Percentiles rank a stretch among this genome's conserved stretches.
These are phyloP conservation scores for Paratrypanosoma confusum DNA, from an alignment of 208 protist genomes.

Conservation along the genomic window DNA sequence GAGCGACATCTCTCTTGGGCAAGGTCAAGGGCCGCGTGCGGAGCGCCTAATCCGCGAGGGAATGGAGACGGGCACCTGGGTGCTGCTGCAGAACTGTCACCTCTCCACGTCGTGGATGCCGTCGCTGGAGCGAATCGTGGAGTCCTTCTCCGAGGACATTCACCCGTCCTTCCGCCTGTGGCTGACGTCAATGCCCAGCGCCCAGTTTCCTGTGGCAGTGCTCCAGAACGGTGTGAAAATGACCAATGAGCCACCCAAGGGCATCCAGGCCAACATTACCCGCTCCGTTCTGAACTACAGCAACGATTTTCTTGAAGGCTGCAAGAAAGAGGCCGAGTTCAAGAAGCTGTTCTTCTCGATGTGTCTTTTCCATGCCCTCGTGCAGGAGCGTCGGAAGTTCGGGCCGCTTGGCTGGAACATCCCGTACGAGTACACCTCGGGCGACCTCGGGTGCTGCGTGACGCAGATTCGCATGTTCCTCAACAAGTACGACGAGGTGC, in stretches of 20 bases:
- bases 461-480: conserved; percentile 93
- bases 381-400: conserved; percentile 98
- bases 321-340: conserved; percentile 80
- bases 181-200: conserved; percentile 97
- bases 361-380: conserved; percentile 96
- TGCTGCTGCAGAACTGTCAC: conserved; percentile 98
- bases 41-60: conserved; percentile 90
- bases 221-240: conserved; percentile 98
- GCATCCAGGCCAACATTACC: conserved; percentile 93
- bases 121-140: conserved; percentile 93
- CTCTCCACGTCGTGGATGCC: conserved; percentile 97
- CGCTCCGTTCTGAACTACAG: conserved; percentile 76
- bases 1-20: conserved; percentile 94
- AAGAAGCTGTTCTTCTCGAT: conserved; percentile 95
- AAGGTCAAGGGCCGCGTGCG: conserved; percentile 96
- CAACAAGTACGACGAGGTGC: conserved; percentile 94
- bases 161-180: conserved; percentile 97
- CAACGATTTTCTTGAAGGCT: conserved; percentile 80
- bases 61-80: conserved; percentile 93
- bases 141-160: conserved; percentile 78
- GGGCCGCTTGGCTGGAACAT: conserved; percentile 99
- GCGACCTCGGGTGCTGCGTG: conserved; percentile 92
- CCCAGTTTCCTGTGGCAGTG: conserved; percentile 96
- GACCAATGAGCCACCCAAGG: conserved; percentile 99
- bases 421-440: conserved; percentile 96